Evolutionary conservation across 1,139 yeast genomes (phyloP).

Genomic region (Suhomyces panamericanus): DNA sequence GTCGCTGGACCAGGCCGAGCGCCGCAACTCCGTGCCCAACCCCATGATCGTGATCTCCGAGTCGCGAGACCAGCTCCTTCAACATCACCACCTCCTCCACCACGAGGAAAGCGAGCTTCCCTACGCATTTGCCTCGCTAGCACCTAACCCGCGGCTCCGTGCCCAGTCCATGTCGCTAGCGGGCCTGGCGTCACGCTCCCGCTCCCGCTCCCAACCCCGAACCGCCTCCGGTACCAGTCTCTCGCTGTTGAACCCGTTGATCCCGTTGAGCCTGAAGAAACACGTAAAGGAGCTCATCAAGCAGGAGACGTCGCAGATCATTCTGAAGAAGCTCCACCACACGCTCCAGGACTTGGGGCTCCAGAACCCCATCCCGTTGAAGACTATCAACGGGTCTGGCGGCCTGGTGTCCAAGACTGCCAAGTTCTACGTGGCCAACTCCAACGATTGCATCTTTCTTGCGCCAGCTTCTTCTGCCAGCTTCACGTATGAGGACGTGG

Average conservation of each 20-base stretch:
- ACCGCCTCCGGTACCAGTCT: not conserved
- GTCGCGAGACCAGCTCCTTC: conserved; percentile 8
- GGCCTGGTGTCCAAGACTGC: conserved; percentile 32
- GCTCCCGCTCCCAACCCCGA: conserved; percentile 18
- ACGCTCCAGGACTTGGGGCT: conserved; percentile 42
- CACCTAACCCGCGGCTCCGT: conserved; percentile 14
- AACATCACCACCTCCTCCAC: not conserved
- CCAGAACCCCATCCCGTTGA: conserved; percentile 42
- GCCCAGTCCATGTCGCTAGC: conserved; percentile 23
- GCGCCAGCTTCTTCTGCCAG: conserved; percentile 46
- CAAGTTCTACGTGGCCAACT: conserved; percentile 39
- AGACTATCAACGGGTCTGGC: conserved; percentile 24
- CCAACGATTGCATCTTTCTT: conserved; percentile 44
- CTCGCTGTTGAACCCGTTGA: no score
- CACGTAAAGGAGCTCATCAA: conserved; percentile 43
- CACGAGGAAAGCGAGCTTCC: not conserved
- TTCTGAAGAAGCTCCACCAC: conserved; percentile 36
- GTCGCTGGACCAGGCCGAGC: conserved; percentile 9
- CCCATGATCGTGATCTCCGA: conserved; percentile 26
- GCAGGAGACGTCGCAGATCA: conserved; percentile 40
- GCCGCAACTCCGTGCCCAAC: conserved; percentile 23
- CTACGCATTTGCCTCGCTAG: conserved; percentile 1
- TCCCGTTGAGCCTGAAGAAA: conserved; percentile 17
- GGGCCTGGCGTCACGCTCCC: conserved; percentile 14
- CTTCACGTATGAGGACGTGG: conserved; percentile 48